Evolutionary conservation across 2,329 filamentous ascomycete genomes (phyloP), one percentile per base, ranked within the genome.

Genomic region (Colletotrichum zoysiae): DNA sequence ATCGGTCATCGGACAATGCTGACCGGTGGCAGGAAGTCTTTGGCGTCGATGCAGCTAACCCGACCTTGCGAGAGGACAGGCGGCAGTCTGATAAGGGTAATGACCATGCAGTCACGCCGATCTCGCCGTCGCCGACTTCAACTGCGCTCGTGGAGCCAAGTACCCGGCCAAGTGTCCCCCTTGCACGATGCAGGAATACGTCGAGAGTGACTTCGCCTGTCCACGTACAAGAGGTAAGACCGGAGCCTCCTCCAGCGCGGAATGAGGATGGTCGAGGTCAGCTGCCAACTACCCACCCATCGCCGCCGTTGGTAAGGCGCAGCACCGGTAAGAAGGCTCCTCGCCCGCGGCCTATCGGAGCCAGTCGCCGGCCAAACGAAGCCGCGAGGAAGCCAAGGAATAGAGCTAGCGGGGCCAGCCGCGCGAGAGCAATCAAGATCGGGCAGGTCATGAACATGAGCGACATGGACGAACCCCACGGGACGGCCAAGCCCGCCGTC

Each of bases 241-340:
- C 26, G 5, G n/a, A 42, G 2, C 18, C 5, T 12, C 12, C 11
- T 12, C 12, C 11, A 3, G 6, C 18, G 20, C 11, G n/a, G 11
- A 7, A 16, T 33, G 18, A 18, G 48, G 23, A 20, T 1, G 16
- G 7, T 20, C 46, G 6, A 7, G 14, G 16, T 26, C 61, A 23
- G n/a, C 48, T 8, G 12, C 5, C 23, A 38, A 35, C 23, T 1
- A 1, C 42, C 16, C 26, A 14, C 18, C 0, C 53, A 1, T 9
- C 35, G 0, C 33, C 30, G 7, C 46, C 65, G 26, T 26, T 9
- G 11, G 40, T 40, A 20, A 62, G 20, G 16, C 61, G 57, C 33
- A 71, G 69, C 40, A 71, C 58, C 0, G 69, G 69, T 20, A 69
- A 59, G 14, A 69, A 48, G 30, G 69, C 26, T 6, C 67, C 64